Conservation (phyloP, 345 rosid species). For the Linum lewisii region DNA sequence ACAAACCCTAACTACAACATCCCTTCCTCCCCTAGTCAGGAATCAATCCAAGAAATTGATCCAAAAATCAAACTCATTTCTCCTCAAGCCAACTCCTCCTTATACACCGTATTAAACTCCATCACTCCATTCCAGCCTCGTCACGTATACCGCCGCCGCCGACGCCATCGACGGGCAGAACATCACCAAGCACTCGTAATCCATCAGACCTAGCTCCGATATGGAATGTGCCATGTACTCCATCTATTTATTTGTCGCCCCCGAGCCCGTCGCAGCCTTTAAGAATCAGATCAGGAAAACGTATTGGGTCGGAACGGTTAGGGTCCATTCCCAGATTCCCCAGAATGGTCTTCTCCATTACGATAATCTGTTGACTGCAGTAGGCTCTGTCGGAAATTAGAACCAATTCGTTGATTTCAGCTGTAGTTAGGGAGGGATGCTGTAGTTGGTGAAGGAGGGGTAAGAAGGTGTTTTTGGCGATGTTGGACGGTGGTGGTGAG, state of each 20-base stretch:
- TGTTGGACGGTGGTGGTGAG: too few species aligned
- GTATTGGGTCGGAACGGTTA: constrained; percentile 84
- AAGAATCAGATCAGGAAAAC: constrained; percentile 78
- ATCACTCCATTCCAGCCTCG: constrained; percentile 11
- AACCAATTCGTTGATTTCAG: not conserved
- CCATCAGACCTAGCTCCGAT: constrained; percentile 78
- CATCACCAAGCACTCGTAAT: constrained; percentile 36
- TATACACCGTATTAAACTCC: not conserved
- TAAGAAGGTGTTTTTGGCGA: too few species aligned
- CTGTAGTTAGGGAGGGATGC: too few species aligned
- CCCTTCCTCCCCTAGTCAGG: too few species aligned
- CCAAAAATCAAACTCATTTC: too few species aligned
- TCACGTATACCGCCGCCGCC: constrained; percentile 91
- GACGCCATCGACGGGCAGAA: constrained; percentile 72
- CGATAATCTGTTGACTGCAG: not conserved
- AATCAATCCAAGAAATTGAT: too few species aligned
- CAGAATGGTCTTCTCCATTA: constrained; percentile 57
- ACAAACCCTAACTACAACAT: too few species aligned
- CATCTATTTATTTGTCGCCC: constrained; percentile 19
- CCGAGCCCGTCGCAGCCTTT: constrained; percentile 34
- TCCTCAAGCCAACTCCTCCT: too few species aligned
- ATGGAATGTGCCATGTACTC: constrained; percentile 77
- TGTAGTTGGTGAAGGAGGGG: too few species aligned
- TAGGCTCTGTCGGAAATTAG: not conserved
- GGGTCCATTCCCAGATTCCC: constrained; percentile 70